Percentiles rank a stretch among this genome's conserved stretches.
phyloP scores from a whole-genome alignment of 1,284 basidiomycete genomes.

The Sporisorium exsertum region DNA sequence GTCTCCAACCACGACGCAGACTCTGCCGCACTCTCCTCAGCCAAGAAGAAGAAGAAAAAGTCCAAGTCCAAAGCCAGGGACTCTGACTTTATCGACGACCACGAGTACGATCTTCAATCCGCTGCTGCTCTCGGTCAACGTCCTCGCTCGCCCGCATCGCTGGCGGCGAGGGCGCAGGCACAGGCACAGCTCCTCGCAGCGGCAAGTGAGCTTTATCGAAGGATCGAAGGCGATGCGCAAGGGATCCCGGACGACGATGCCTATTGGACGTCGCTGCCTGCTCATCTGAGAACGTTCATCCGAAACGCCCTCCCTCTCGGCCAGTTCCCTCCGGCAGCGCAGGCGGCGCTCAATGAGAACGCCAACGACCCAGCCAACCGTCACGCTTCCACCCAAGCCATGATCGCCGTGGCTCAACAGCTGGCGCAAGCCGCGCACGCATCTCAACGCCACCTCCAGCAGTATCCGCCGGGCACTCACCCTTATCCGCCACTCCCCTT shows the following conservation, averaged over 20 bases:
- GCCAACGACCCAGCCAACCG: slow-evolving; percentile 58
- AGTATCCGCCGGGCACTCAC: slow-evolving; percentile 57
- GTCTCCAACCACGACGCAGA: slow-evolving; percentile 39
- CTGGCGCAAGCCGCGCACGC: slow-evolving; percentile 67
- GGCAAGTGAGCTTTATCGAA: slow-evolving; percentile 67
- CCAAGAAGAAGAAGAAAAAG: slow-evolving; percentile 66
- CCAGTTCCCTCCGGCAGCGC: slow-evolving; percentile 58
- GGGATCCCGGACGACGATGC: slow-evolving; percentile 72
- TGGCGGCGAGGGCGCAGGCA: slow-evolving; percentile 61
- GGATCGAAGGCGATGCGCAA: slow-evolving; percentile 66
- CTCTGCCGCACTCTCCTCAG: slow-evolving; percentile 32
- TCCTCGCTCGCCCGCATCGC: slow-evolving; percentile 47
- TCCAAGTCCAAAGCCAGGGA: slow-evolving; percentile 59
- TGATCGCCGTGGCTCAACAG: slow-evolving; percentile 69
- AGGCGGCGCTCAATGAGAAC: slow-evolving; percentile 51
- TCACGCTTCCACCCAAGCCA: slow-evolving; percentile 66
- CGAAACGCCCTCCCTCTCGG: slow-evolving; percentile 73
- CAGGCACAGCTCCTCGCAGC: slow-evolving; percentile 67
- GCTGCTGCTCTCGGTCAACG: slow-evolving; percentile 39
- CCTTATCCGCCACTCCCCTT: slow-evolving; percentile 62
- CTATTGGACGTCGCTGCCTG: slow-evolving; percentile 75
- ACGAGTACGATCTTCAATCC: slow-evolving; percentile 45
- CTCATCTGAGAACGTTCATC: slow-evolving; percentile 74
- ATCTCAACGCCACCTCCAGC: slow-evolving; percentile 61
- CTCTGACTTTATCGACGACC: slow-evolving; percentile 43